Conservation (phyloP, 2,329 filamentous ascomycete species). For the Aspergillus sp. region DNA sequence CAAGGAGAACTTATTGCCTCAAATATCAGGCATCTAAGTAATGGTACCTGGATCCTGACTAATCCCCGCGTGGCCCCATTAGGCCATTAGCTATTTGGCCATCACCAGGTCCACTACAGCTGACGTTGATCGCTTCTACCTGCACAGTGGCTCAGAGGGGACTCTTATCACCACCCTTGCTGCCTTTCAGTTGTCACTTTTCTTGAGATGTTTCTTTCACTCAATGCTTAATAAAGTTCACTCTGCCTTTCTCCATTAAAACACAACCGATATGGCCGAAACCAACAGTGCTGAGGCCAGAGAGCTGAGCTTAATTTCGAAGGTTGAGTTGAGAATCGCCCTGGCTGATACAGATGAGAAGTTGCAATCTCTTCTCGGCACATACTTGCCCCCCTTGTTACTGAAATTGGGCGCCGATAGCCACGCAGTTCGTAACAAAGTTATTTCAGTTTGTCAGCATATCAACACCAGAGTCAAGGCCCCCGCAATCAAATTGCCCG, state of each 20-base stretch:
- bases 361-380: conserved; percentile 73
- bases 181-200: background rate
- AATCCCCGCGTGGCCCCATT: conserved; percentile 8
- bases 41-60: conserved; percentile 15
- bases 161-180: background rate
- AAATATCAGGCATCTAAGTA: background rate
- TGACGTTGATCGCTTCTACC: conserved; percentile 19
- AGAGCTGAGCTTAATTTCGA: conserved; percentile 79
- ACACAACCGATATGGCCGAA: conserved; percentile 29
- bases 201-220: background rate
- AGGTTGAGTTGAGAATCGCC: conserved; percentile 80
- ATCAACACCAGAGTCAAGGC: conserved; percentile 65
- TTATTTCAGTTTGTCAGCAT: conserved; percentile 70
- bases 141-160: conserved; percentile 1
- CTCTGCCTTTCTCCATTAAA: background rate
- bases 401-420: conserved; percentile 84
- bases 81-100: background rate
- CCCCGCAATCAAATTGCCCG: conserved; percentile 72
- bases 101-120: conserved; percentile 4
- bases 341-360: conserved; percentile 82
- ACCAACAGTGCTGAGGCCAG: conserved; percentile 51
- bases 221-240: conserved; percentile 11
- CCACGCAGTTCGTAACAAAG: conserved; percentile 75
- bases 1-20: background rate
- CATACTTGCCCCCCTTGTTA: conserved; percentile 77